Evolutionary conservation across 768 basidiomycete genomes (phyloP).

Genomic region (Clathrus columnatus): DNA sequence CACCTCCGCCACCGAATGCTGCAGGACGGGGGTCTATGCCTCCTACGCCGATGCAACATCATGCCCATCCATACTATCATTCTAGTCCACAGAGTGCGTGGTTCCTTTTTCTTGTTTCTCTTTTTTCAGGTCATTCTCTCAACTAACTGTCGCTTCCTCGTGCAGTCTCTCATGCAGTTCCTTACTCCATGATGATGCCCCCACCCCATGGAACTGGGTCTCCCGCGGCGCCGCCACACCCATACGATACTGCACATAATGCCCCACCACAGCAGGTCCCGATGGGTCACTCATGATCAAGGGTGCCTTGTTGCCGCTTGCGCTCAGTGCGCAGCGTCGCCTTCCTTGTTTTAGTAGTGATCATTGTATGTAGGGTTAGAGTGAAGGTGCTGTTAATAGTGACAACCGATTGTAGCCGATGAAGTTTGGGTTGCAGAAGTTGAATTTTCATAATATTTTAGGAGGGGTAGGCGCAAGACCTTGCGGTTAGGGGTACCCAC

Average conservation of each 20-base stretch:
- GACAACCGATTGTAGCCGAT: not conserved
- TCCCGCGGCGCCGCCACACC: slow-evolving; percentile 50
- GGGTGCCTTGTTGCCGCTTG: not conserved
- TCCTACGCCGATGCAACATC: slow-evolving; percentile 81
- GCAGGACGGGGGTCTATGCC: slow-evolving; percentile 81
- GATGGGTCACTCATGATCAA: slow-evolving; percentile 42
- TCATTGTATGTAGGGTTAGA: not conserved
- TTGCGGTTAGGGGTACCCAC: not conserved
- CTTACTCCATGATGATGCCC: slow-evolving; percentile 91
- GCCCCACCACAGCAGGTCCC: slow-evolving; percentile 59
- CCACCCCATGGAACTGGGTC: slow-evolving; percentile 42
- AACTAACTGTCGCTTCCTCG: slow-evolving; percentile 21
- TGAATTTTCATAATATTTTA: not conserved
- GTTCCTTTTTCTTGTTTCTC: slow-evolving; percentile 14
- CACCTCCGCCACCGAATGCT: slow-evolving; percentile 71
- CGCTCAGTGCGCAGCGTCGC: slow-evolving; percentile 31
- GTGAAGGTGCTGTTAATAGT: not conserved
- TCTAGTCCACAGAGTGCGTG: slow-evolving; percentile 83
- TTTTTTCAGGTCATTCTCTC: slow-evolving; percentile 18
- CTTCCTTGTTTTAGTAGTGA: slow-evolving; percentile 39
- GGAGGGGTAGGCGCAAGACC: not conserved
- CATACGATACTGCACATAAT: slow-evolving; percentile 45
- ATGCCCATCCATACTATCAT: slow-evolving; percentile 82
- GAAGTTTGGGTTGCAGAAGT: not conserved
- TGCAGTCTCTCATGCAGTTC: slow-evolving; percentile 76